Conservation (phyloP, 192 early-diverging fungal genomes). For the Entophlyctis luteolus region DNA sequence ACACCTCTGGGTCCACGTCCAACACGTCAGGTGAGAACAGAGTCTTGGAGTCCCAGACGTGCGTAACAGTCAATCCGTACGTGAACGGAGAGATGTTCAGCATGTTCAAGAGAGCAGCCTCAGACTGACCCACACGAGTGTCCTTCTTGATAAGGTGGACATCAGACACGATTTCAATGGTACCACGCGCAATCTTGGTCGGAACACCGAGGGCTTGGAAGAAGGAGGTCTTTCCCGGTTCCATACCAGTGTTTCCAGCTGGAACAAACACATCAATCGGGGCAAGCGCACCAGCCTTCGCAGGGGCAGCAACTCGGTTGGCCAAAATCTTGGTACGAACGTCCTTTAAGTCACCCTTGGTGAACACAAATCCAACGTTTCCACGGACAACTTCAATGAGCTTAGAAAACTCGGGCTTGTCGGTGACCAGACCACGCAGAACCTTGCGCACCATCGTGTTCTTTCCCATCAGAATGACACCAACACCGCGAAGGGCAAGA, state of each 20-base stretch:
- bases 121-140: conserved; percentile 93
- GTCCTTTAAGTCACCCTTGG: conserved; percentile 93
- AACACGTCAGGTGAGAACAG: conserved; percentile 83
- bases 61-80: conserved; percentile 91
- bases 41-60: conserved; percentile 90
- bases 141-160: conserved; percentile 88
- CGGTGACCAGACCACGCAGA: conserved; percentile 51
- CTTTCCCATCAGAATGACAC: conserved; percentile 98
- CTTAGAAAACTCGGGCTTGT: conserved; percentile 82
- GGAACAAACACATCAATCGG: conserved; percentile 91
- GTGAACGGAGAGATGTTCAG: conserved; percentile 99
- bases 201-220: conserved; percentile 99
- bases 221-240: conserved; percentile 99
- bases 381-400: conserved; percentile 82
- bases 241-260: conserved; percentile 99
- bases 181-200: conserved; percentile 99
- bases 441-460: conserved; percentile 97
- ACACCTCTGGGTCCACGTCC: conserved; percentile 89
- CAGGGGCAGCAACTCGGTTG: conserved; percentile 96
- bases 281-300: conserved; percentile 90
- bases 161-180: conserved; percentile 98
- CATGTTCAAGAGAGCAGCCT: conserved; percentile 98
- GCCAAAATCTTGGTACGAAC: conserved; percentile 83
- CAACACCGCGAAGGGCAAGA: conserved; percentile 78
- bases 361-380: conserved; percentile 99